Evolutionary conservation across 2,329 filamentous ascomycete species (phyloP), one percentile per base, ranked within the genome.

Genomic region (Aspergillus clavatus): DNA sequence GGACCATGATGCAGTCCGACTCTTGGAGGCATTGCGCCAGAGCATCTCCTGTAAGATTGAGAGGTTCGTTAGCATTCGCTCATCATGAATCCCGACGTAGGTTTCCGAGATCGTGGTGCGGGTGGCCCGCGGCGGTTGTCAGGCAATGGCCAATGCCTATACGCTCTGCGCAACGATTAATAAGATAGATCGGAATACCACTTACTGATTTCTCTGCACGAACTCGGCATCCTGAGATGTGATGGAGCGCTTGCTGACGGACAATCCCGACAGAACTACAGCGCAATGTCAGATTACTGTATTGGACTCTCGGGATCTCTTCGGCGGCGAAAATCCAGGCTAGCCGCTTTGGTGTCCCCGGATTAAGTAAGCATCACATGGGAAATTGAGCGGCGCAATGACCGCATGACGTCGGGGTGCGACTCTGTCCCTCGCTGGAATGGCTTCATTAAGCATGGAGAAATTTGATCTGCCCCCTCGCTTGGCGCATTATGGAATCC

Each of bases 131-230:
- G 23, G 23, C 4, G 8, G 5, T 8, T 24, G 23, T 4, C 5
- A 4, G 8, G 8, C 23, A 8, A 24, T 5, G 23, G 8, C 23
- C 8, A 8, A 5, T 24, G 23, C 23, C 8, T 24, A 4, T 8
- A 24, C 8, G 23, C 5, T 8, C 23, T 24, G 23, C 4, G 8
- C 4, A 24, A 24, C 28, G 11, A 27, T 26, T 11, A 28, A 28
- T 41, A 31, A 24, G 33, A 40, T 40, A 35, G 50, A 31, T 21
- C 39, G 35, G 39, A 36, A 35, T 38, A 45, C 18, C 41, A 74
- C 87, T 57, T 80, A 97, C 91, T 83, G 66, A 98, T 87, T 71
- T 97, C 91, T 81, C 90, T 88, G 75, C 93, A 98, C 52, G 91
- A 96, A 70, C 87, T 89, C 47, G 91, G 90, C 93, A 97, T 95